phyloP scores from a whole-genome alignment of 495 filamentous ascomycete genomes.

The Copromyces sp. region DNA sequence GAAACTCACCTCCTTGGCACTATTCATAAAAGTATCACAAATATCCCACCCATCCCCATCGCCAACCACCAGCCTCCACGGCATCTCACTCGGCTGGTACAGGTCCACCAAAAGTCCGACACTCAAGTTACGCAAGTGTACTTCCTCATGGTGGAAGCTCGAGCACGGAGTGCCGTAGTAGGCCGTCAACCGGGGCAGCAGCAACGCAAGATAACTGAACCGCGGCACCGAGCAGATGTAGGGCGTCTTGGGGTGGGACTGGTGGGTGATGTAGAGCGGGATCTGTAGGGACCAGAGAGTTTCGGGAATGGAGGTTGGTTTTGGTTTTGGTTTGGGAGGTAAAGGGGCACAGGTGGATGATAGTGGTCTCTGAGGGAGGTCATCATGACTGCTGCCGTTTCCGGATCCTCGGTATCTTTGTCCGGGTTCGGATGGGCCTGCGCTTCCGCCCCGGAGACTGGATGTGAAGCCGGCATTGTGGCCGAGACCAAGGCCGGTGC shows the following conservation, averaged over 20 bases:
- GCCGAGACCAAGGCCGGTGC: neutral
- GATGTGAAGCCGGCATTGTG: neutral
- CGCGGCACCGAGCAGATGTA: slow-evolving; percentile 52
- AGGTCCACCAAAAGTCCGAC: slow-evolving; percentile 84
- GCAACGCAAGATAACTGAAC: slow-evolving; percentile 61
- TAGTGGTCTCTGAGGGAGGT: neutral
- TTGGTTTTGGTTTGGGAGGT: slow-evolving; percentile 2
- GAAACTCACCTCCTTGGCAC: slow-evolving; percentile 67
- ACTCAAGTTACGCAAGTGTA: slow-evolving; percentile 59
- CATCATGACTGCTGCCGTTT: neutral
- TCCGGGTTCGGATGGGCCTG: neutral
- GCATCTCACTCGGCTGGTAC: slow-evolving; percentile 46
- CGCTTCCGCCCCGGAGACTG: neutral
- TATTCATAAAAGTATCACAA: slow-evolving; percentile 85
- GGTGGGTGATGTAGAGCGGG: slow-evolving; percentile 43
- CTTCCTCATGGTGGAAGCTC: slow-evolving; percentile 79
- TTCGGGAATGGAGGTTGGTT: slow-evolving; percentile 22
- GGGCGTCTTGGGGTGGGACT: slow-evolving; percentile 25
- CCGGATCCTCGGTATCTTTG: neutral
- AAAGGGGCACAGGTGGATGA: neutral
- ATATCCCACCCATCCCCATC: slow-evolving; percentile 58
- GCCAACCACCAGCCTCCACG: slow-evolving; percentile 64
- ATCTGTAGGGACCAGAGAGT: slow-evolving; percentile 40
- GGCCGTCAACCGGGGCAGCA: slow-evolving; percentile 64
- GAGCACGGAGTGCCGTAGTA: slow-evolving; percentile 65